A percentile compares a stretch with the other conserved stretches of the same genome.
Conservation (phyloP, 768 basidiomycete species). For the Pulveroboletus sp. region DNA sequence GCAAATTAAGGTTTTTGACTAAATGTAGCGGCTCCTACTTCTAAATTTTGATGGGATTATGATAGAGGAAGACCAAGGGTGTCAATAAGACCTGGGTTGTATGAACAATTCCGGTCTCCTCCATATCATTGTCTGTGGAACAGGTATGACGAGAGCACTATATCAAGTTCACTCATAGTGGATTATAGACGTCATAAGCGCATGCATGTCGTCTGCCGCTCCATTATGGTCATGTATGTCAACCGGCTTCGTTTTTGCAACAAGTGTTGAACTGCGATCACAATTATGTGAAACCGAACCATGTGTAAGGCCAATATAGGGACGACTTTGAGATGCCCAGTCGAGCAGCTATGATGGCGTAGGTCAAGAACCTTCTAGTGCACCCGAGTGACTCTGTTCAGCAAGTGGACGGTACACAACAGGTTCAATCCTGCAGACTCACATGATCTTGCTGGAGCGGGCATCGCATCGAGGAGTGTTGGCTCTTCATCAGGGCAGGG, state of each 20-base stretch:
- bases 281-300: background rate
- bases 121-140: conserved; percentile 1
- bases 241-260: background rate
- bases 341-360: background rate
- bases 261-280: background rate
- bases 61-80: conserved; percentile 7
- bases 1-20: conserved; percentile 27
- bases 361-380: background rate
- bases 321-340: background rate
- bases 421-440: background rate
- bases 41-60: conserved; percentile 18
- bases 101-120: conserved; percentile 5
- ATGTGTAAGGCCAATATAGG: background rate
- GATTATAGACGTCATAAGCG: background rate
- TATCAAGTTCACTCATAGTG: background rate
- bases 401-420: background rate
- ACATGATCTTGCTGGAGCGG: background rate
- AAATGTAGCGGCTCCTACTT: conserved; percentile 22
- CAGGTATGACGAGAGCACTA: background rate
- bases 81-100: conserved; percentile 19
- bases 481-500: background rate
- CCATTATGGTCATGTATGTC: background rate
- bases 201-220: background rate
- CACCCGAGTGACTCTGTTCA: background rate
- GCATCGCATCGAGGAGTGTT: background rate